Conservation (phyloP, 129 eudicot species). For the Calendula officinalis region DNA sequence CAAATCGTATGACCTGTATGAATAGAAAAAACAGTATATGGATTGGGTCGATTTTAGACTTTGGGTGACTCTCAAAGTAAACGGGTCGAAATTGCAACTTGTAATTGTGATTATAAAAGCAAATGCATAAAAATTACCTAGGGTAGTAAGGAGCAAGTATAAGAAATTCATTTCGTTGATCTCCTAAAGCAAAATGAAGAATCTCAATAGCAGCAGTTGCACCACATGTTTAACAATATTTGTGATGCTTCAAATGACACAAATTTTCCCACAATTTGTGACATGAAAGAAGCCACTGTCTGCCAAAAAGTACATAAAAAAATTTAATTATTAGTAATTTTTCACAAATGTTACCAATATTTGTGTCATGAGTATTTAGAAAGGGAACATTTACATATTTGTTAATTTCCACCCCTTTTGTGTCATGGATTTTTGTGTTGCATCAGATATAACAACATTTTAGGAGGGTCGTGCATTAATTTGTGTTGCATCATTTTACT, state of each 20-base stretch:
- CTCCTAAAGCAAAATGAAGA: conserved; percentile 84
- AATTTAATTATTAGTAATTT: neutral
- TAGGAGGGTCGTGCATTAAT: no score
- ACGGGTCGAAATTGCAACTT: conserved; percentile 5
- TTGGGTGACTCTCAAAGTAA: neutral
- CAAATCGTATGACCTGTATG: neutral
- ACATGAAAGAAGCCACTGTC: conserved; percentile 90
- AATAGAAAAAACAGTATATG: no score
- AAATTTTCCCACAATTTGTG: conserved; percentile 59
- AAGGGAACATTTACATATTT: no score
- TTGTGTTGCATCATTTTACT: no score
- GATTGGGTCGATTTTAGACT: neutral
- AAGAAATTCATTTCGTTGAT: conserved; percentile 86
- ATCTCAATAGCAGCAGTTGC: conserved; percentile 95
- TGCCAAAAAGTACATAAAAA: conserved; percentile 23
- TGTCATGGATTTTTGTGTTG: no score
- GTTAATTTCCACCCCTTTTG: no score
- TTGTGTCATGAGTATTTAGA: no score
- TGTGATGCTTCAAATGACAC: conserved; percentile 71
- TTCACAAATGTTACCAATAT: no score
- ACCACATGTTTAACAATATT: conserved; percentile 77
- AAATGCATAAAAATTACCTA: conserved; percentile 43
- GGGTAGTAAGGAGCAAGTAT: conserved; percentile 94
- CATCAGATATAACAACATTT: no score
- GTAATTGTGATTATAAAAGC: neutral